phyloP scores from a whole-genome alignment of 345 rosid species.

The Populus deltoides region DNA sequence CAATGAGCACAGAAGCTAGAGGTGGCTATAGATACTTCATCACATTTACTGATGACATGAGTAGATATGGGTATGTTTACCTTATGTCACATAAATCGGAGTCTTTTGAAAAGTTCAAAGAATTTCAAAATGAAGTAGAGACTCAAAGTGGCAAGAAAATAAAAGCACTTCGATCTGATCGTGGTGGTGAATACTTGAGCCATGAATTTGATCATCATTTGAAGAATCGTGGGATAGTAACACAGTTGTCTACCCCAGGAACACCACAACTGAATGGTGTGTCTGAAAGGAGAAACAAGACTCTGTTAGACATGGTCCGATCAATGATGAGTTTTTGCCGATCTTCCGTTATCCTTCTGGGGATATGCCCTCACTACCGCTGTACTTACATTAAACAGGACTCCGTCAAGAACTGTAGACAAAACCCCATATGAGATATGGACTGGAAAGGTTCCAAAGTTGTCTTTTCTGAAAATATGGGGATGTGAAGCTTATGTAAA shows the following conservation, averaged over 20 bases:
- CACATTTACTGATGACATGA: not conserved
- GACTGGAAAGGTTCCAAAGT: not conserved
- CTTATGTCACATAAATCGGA: not conserved
- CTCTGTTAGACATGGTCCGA: too few species aligned
- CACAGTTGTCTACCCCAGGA: not conserved
- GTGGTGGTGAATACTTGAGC: not conserved
- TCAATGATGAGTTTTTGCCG: not conserved
- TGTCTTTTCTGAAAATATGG: not conserved
- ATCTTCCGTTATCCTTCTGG: not conserved
- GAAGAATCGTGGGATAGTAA: not conserved
- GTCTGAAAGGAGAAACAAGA: too few species aligned
- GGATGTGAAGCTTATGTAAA: conserved; percentile 4
- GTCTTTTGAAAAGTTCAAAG: not conserved
- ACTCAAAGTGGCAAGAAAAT: not conserved
- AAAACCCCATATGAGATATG: conserved; percentile 6
- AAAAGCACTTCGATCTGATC: not conserved
- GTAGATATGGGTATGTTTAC: not conserved
- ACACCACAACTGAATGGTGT: not conserved
- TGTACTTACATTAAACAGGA: not conserved
- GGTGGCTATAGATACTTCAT: conserved; percentile 3
- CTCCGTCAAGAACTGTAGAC: not conserved
- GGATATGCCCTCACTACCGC: not conserved
- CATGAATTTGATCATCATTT: not conserved
- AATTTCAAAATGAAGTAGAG: not conserved
- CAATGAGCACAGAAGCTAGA: not conserved